phyloP scores from a whole-genome alignment of 129 eudicot genomes.

The Tagetes erecta region DNA sequence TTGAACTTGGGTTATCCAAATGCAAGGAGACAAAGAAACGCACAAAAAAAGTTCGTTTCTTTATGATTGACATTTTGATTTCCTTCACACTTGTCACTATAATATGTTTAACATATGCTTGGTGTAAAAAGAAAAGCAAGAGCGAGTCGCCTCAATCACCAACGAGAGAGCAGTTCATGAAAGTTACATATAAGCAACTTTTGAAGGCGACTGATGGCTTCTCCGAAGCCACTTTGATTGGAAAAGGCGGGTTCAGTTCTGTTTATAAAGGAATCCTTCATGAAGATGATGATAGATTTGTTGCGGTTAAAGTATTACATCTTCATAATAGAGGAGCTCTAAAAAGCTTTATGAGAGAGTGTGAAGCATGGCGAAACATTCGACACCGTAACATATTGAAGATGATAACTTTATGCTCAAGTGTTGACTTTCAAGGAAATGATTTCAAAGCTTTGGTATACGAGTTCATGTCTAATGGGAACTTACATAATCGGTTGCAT shows the following conservation, averaged over 20 bases:
- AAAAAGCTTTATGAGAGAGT: constrained; percentile 29
- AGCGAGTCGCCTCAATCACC: background rate
- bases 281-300: background rate
- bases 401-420: constrained; percentile 36
- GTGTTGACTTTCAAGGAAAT: constrained; percentile 25
- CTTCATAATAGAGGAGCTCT: constrained; percentile 17
- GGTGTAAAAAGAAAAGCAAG: constrained; percentile 22
- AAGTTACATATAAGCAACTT: constrained; percentile 27
- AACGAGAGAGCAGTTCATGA: background rate
- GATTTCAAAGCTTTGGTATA: constrained; percentile 27
- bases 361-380: constrained; percentile 30
- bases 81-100: background rate
- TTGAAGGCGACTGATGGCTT: constrained; percentile 41
- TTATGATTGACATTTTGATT: background rate
- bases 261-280: constrained; percentile 37
- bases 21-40: constrained; percentile 3
- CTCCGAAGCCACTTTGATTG: constrained; percentile 26
- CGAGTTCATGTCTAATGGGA: constrained; percentile 25
- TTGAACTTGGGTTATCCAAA: constrained; percentile 12
- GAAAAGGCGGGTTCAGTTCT: constrained; percentile 24
- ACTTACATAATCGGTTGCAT: constrained; percentile 25
- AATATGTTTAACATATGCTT: background rate
- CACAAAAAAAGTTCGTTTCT: background rate
- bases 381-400: constrained; percentile 35
- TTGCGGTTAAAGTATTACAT: constrained; percentile 39